Conservation (phyloP, 2,329 filamentous ascomycete genomes). For the Cyclaneusma minus region DNA sequence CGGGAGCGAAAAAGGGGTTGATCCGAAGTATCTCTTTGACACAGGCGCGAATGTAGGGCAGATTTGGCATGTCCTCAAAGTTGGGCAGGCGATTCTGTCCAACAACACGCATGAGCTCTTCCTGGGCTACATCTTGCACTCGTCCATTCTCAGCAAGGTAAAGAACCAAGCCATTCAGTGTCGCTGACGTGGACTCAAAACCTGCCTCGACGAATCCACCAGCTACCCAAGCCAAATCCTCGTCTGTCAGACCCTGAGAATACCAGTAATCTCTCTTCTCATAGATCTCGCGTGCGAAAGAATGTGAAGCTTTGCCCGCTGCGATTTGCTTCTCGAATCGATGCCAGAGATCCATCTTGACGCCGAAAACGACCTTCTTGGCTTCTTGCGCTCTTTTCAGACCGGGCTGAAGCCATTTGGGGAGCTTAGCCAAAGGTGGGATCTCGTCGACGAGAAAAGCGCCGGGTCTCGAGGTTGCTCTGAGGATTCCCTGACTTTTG, state of each 20-base stretch:
- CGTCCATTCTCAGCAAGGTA: conserved; percentile 22
- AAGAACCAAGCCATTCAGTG: conserved; percentile 20
- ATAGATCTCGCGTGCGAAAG: conserved; percentile 27
- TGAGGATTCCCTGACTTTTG: conserved; percentile 18
- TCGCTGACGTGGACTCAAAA: conserved; percentile 20
- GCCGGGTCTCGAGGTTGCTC: too few species aligned
- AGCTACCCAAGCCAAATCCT: conserved; percentile 27
- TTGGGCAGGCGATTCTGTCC: conserved; percentile 28
- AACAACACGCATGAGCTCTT: conserved; percentile 30
- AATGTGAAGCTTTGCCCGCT: conserved; percentile 20
- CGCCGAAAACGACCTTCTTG: conserved; percentile 5
- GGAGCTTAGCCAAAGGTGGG: conserved; percentile 15
- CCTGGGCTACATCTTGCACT: conserved; percentile 28
- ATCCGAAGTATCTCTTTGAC: conserved; percentile 31
- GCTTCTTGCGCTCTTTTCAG: too few species aligned
- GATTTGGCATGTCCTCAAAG: conserved; percentile 26
- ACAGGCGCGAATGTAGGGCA: conserved; percentile 28
- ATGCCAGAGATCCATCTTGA: conserved; percentile 20
- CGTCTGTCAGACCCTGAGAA: conserved; percentile 24
- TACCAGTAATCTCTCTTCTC: too few species aligned
- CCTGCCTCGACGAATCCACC: conserved; percentile 27
- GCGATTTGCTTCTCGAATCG: conserved; percentile 19
- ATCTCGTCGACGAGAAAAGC: conserved; percentile 21
- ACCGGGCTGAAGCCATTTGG: too few species aligned
- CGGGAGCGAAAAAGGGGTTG: too few species aligned